Evolutionary conservation across 2,329 filamentous ascomycete species (phyloP).

Genomic region (Paraphoma sp.): DNA sequence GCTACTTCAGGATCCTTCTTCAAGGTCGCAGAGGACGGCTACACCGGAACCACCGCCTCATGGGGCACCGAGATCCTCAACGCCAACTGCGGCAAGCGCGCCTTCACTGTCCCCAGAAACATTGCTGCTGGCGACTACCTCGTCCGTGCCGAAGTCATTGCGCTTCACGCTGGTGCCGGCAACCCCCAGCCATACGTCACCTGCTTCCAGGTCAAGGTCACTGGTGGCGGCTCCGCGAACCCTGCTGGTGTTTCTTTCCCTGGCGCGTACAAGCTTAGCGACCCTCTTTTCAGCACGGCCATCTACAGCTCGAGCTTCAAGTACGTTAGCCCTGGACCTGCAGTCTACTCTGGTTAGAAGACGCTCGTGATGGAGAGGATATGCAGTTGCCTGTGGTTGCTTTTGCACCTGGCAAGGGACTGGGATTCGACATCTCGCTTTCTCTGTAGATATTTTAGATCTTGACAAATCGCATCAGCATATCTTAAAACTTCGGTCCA

Average conservation of each 20-base stretch:
- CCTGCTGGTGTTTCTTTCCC: slow-evolving; percentile 44
- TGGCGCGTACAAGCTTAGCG: slow-evolving; percentile 43
- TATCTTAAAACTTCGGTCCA: not conserved
- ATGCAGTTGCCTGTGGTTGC: not conserved
- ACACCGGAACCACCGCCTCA: slow-evolving; percentile 42
- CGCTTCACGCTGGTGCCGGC: slow-evolving; percentile 41
- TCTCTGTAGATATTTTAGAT: slow-evolving; percentile 8
- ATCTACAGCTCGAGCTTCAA: slow-evolving; percentile 44
- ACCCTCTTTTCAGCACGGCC: slow-evolving; percentile 41
- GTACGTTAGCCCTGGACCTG: slow-evolving; percentile 44
- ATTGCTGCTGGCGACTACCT: slow-evolving; percentile 43
- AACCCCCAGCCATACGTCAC: slow-evolving; percentile 44
- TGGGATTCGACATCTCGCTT: not conserved
- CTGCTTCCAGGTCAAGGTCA: slow-evolving; percentile 49
- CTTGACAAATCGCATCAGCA: not conserved
- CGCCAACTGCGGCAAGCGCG: slow-evolving; percentile 46
- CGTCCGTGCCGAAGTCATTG: slow-evolving; percentile 43
- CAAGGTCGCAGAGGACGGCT: slow-evolving; percentile 48
- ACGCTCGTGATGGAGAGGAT: not conserved
- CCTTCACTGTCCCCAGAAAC: slow-evolving; percentile 44
- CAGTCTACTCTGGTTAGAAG: slow-evolving; percentile 39
- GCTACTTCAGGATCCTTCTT: slow-evolving; percentile 42
- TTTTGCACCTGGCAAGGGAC: slow-evolving; percentile 6
- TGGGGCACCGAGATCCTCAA: slow-evolving; percentile 49
- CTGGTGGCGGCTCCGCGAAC: slow-evolving; percentile 40